phyloP scores from a whole-genome alignment of 768 basidiomycete genomes.

The Tulasnella sp. region DNA sequence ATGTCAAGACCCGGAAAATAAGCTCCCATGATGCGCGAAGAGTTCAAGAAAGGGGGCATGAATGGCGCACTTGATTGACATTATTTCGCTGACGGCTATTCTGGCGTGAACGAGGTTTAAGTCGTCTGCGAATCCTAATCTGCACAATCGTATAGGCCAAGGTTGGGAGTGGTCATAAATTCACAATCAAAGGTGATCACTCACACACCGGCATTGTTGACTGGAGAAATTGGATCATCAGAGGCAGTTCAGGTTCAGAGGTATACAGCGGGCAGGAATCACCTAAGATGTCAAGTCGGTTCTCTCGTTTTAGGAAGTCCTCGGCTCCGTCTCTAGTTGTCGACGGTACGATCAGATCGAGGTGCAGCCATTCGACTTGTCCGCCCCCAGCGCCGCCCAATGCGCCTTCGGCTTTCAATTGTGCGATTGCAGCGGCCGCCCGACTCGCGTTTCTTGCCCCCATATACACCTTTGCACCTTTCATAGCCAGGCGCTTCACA shows the following conservation, averaged over 20 bases:
- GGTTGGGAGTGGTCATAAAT: too few species aligned
- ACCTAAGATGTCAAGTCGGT: slow-evolving; percentile 48
- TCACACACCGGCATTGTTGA: slow-evolving; percentile 48
- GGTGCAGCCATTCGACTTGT: slow-evolving; percentile 38
- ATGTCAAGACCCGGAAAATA: background rate
- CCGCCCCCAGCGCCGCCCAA: slow-evolving; percentile 32
- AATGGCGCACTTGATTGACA: too few species aligned
- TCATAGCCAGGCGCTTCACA: slow-evolving; percentile 28
- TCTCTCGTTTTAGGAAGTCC: slow-evolving; percentile 40
- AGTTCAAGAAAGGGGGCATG: too few species aligned
- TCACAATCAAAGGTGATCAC: too few species aligned
- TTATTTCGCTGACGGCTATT: too few species aligned
- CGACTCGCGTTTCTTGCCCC: slow-evolving; percentile 29
- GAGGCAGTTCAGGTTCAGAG: background rate
- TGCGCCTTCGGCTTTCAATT: slow-evolving; percentile 28
- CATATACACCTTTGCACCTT: slow-evolving; percentile 36
- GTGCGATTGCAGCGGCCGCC: slow-evolving; percentile 27
- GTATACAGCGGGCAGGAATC: slow-evolving; percentile 17
- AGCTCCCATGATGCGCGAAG: background rate
- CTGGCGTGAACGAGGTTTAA: too few species aligned
- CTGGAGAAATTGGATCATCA: slow-evolving; percentile 24
- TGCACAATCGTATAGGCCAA: too few species aligned
- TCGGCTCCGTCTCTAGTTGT: slow-evolving; percentile 40
- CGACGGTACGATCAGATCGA: slow-evolving; percentile 42
- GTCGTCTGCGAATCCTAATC: too few species aligned